A percentile compares a stretch with the other conserved stretches of the same genome.
These are phyloP conservation scores for Pseudogymnoascus sp. DNA, from an alignment of 2,329 filamentous ascomycete species.

Conservation along the genomic window DNA sequence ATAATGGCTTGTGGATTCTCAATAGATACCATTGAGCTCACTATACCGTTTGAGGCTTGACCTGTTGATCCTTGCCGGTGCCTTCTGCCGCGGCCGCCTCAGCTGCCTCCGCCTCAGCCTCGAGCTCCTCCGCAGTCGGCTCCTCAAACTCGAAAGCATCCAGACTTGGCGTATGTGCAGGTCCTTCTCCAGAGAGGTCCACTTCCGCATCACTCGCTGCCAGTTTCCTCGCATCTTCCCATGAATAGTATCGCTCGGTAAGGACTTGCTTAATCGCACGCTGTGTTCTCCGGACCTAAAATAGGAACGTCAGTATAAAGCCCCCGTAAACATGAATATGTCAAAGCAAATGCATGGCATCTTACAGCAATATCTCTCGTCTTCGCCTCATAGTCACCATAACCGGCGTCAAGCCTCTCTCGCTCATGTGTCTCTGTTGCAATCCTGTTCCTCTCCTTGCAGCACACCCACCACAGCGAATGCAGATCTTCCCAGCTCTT, in stretches of 20 bases:
- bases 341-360: conserved; percentile 19
- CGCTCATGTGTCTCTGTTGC: conserved; percentile 69
- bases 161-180: conserved; percentile 21
- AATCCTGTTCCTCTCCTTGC: conserved; percentile 83
- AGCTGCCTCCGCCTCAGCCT: background rate
- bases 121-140: conserved; percentile 15
- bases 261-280: conserved; percentile 74
- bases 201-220: conserved; percentile 62
- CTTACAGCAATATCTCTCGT: conserved; percentile 60
- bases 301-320: conserved; percentile 14
- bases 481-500: conserved; percentile 96
- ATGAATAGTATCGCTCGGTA: conserved; percentile 82
- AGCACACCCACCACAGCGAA: conserved; percentile 86
- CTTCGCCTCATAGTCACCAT: conserved; percentile 61
- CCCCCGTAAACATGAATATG: conserved; percentile 13
- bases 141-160: conserved; percentile 20
- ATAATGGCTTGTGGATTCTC: conserved; percentile 4
- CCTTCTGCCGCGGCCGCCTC: background rate
- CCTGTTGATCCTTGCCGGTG: background rate
- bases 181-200: conserved; percentile 33
- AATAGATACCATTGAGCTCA: background rate
- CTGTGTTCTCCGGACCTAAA: conserved; percentile 69
- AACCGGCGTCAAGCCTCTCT: conserved; percentile 58
- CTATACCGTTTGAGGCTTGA: conserved; percentile 4
- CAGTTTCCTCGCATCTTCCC: conserved; percentile 65